phyloP scores from a whole-genome alignment of 805 yeast genomes.

The Candida tammaniensis region DNA sequence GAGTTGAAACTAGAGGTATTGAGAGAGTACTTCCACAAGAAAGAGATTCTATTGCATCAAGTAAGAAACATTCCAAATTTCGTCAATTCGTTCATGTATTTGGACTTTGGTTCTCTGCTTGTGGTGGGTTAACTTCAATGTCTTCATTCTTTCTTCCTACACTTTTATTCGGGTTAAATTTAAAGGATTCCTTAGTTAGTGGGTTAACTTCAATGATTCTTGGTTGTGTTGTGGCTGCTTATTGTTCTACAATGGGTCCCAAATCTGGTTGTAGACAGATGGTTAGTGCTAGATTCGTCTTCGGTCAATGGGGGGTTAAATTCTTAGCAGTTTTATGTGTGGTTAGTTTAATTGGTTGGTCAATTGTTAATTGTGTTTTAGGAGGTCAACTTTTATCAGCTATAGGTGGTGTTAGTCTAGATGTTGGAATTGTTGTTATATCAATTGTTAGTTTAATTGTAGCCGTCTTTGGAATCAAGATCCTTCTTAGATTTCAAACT shows the following conservation, averaged over 20 bases:
- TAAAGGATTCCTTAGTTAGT: conserved; percentile 25
- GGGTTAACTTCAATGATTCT: conserved; percentile 28
- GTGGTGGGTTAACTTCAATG: conserved; percentile 40
- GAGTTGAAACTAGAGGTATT: conserved; percentile 34
- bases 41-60: conserved; percentile 14
- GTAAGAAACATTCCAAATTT: conserved; percentile 6
- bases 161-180: conserved; percentile 23
- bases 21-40: conserved; percentile 31
- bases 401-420: conserved; percentile 23
- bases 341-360: conserved; percentile 36
- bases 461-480: conserved; percentile 32
- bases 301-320: conserved; percentile 36
- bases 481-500: conserved; percentile 27
- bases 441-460: conserved; percentile 25
- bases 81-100: conserved; percentile 26
- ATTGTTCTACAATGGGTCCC: conserved; percentile 37
- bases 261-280: conserved; percentile 37
- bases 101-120: conserved; percentile 39
- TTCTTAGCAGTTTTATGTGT: conserved; percentile 28
- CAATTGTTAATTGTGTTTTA: conserved; percentile 35
- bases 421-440: conserved; percentile 31
- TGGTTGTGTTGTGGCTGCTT: conserved; percentile 38
- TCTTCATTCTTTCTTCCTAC: conserved; percentile 35
- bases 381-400: conserved; percentile 34
- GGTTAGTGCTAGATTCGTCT: conserved; percentile 34